Evolutionary conservation across 2,329 filamentous ascomycete species (phyloP).

Genomic region (Botrytis cinerea): DNA sequence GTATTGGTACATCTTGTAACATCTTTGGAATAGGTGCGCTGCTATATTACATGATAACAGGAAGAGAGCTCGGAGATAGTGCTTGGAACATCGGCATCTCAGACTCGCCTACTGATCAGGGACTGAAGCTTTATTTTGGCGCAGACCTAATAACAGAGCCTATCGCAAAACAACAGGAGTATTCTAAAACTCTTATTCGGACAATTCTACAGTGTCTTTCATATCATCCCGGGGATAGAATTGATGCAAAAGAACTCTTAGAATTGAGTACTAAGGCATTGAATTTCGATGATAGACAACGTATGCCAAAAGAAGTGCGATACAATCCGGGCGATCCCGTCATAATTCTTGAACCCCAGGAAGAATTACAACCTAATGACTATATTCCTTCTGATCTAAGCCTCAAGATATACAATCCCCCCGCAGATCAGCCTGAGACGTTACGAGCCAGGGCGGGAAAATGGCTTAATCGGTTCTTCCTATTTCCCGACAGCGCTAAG

Average conservation of each 20-base stretch:
- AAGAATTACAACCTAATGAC: background rate
- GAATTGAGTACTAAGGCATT: background rate
- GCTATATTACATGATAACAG: background rate
- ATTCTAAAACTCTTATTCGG: background rate
- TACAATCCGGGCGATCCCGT: background rate
- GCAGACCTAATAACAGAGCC: background rate
- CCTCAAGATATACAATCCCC: background rate
- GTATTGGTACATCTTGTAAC: background rate
- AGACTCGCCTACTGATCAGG: background rate
- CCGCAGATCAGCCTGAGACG: background rate
- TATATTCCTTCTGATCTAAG: background rate
- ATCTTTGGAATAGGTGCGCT: slow-evolving; percentile 11
- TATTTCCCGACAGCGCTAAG: background rate
- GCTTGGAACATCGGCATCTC: background rate
- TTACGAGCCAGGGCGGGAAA: background rate
- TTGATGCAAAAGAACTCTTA: background rate
- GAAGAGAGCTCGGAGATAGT: background rate
- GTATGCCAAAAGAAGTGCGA: background rate
- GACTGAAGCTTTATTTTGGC: background rate
- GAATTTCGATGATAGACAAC: background rate
- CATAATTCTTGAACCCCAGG: background rate
- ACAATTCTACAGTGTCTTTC: background rate
- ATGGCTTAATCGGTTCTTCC: background rate
- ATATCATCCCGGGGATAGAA: background rate
- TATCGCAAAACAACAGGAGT: background rate